Conservation (phyloP, 2,329 filamentous ascomycete species). For the Colletotrichum aenigma region DNA sequence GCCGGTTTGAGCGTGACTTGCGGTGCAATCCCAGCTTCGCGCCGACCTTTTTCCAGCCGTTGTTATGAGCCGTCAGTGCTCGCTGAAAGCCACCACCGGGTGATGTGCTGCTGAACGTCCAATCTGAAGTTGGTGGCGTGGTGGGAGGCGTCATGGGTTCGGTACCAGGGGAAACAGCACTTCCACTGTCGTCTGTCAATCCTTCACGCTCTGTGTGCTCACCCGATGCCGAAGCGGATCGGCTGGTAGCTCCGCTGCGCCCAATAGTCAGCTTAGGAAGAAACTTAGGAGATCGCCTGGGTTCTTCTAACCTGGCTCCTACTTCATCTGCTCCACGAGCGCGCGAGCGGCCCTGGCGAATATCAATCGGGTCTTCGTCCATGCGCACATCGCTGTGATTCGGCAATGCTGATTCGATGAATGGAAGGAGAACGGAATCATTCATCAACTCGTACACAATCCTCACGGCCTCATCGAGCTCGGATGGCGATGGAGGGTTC, state of each 20-base stretch:
- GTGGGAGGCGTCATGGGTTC: conserved; percentile 78
- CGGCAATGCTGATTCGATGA: conserved; percentile 71
- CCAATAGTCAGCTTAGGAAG: conserved; percentile 45
- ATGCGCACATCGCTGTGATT: conserved; percentile 35
- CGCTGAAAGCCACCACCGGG: conserved; percentile 59
- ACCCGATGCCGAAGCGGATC: conserved; percentile 49
- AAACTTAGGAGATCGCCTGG: conserved; percentile 50
- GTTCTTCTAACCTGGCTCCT: conserved; percentile 36
- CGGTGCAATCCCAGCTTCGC: conserved; percentile 64
- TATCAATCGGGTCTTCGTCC: conserved; percentile 40
- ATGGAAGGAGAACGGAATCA: conserved; percentile 91
- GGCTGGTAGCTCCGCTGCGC: conserved; percentile 38
- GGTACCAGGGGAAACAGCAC: conserved; percentile 58
- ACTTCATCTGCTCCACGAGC: conserved; percentile 41
- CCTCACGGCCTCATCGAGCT: conserved; percentile 79
- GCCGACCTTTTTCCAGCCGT: conserved; percentile 69
- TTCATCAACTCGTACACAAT: conserved; percentile 98
- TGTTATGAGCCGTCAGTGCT: conserved; percentile 58
- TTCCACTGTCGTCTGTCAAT: conserved; percentile 69
- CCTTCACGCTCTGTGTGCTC: conserved; percentile 54
- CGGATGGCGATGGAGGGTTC: conserved; percentile 73
- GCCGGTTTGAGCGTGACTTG: conserved; percentile 52
- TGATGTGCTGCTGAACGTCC: conserved; percentile 52
- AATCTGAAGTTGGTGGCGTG: conserved; percentile 69
- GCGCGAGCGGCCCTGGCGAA: conserved; percentile 41